Evolutionary conservation across 306 rosid genomes (phyloP).

Genomic region (Quercus agrifolia): DNA sequence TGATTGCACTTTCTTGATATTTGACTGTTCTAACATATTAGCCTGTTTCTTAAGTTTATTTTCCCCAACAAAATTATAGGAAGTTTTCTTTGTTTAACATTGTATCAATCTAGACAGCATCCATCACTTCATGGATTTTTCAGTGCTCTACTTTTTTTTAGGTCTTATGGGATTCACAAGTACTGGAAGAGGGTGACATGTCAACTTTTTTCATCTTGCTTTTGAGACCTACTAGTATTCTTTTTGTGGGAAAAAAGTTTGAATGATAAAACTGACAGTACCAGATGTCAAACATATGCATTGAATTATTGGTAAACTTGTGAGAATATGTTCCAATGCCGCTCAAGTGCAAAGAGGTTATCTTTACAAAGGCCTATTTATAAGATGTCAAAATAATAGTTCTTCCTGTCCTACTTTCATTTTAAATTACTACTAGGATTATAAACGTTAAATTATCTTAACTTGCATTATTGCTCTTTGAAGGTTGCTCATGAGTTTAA

Average conservation of each 20-base stretch:
- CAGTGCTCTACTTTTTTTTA: not conserved
- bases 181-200: not conserved
- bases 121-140: not conserved
- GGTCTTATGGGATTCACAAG: not conserved
- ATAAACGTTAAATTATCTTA: slow-evolving; percentile 20
- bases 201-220: not conserved
- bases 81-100: not conserved
- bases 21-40: not conserved
- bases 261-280: not conserved
- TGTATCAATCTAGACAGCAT: not conserved
- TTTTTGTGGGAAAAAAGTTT: not conserved
- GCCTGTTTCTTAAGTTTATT: not conserved
- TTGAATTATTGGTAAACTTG: not conserved
- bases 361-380: not conserved
- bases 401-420: not conserved
- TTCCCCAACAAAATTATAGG: not conserved
- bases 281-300: not conserved
- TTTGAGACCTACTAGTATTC: not conserved
- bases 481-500: slow-evolving; percentile 81
- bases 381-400: not conserved
- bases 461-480: slow-evolving; percentile 27
- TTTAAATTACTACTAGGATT: slow-evolving; percentile 16
- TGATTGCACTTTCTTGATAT: slow-evolving; percentile 3
- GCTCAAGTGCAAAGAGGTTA: not conserved
- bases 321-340: not conserved